These are phyloP conservation scores for Trifolium repens DNA, from an alignment of 306 rosid species.

Conservation along the genomic window DNA sequence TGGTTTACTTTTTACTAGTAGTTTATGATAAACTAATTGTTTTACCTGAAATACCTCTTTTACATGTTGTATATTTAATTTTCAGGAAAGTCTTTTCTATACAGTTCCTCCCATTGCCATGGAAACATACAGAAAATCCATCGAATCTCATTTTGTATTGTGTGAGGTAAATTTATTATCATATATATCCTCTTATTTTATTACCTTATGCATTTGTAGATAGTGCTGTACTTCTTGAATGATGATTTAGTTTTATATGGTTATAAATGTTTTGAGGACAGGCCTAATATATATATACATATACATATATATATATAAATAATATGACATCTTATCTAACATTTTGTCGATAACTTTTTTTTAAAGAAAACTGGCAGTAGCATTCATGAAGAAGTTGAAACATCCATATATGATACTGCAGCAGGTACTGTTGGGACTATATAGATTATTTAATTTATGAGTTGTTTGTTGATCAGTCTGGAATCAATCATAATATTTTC, in stretches of 20 bases:
- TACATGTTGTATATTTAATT: slow-evolving; percentile 42
- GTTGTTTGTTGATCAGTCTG: slow-evolving; percentile 38
- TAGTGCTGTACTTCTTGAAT: slow-evolving; percentile 24
- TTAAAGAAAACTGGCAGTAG: slow-evolving; percentile 63
- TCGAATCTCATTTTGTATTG: slow-evolving; percentile 76
- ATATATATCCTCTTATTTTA: slow-evolving; percentile 7
- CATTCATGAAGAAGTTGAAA: slow-evolving; percentile 91
- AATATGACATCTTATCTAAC: neutral
- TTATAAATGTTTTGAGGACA: neutral
- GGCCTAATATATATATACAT: neutral
- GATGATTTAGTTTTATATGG: slow-evolving; percentile 14
- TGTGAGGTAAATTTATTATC: slow-evolving; percentile 60
- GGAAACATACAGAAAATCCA: slow-evolving; percentile 82
- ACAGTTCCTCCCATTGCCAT: slow-evolving; percentile 74
- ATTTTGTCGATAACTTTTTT: slow-evolving; percentile 5
- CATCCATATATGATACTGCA: slow-evolving; percentile 70
- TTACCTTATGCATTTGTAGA: neutral
- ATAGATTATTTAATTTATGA: slow-evolving; percentile 36
- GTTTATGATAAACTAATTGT: slow-evolving; percentile 1
- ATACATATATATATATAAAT: neutral
- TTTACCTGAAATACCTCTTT: neutral
- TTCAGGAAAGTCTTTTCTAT: slow-evolving; percentile 88
- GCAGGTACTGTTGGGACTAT: slow-evolving; percentile 61
- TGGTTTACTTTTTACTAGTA: slow-evolving; percentile 16
- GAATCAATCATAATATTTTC: slow-evolving; percentile 32